Evolutionary conservation across 371 early-diverging fungal species (phyloP), one percentile per base, ranked within the genome.

Genomic region (Catenaria anguillulae): DNA sequence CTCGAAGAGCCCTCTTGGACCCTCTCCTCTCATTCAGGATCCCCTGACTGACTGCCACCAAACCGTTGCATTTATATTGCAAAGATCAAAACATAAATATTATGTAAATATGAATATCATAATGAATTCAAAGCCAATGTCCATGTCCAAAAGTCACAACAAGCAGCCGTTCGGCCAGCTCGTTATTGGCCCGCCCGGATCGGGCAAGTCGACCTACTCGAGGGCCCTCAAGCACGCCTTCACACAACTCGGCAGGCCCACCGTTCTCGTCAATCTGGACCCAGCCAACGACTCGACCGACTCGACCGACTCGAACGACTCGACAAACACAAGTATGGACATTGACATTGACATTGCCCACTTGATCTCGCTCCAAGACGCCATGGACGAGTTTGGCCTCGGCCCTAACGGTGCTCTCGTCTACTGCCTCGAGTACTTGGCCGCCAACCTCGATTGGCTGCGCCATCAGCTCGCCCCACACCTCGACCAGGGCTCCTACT

Each of bases 121-220:
- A n/a, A n/a, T n/a, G n/a, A n/a, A n/a, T n/a, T n/a, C n/a, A n/a
- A n/a, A n/a, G n/a, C n/a, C n/a, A n/a, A n/a, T n/a, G n/a, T n/a
- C n/a, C n/a, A n/a, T n/a, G n/a, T n/a, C n/a, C n/a, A n/a, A n/a
- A n/a, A n/a, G n/a, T n/a, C n/a, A n/a, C n/a, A n/a, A n/a, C n/a
- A n/a, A n/a, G n/a, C n/a, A n/a, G n/a, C n/a, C 52, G 15, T 50
- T 50, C 19, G 52, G 52, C 10, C 52, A 93, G 84, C 70, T 98
- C 46, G 88, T 97, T 40, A 85, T 97, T 62, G 98, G 98, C 4
- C 95, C 97, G 60, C 95, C 97, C 19, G 99, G 99, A 29, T 87
- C 90, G 37, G 99, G 99, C 15, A 99, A 99, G 74, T 92, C 95
- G 17, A 94, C 97, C 0, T 98, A 95, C 66, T 94, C 95, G 74